Base-by-base conservation (phyloP, 495 filamentous ascomycete species). In the Physcia stellaris region DNA sequence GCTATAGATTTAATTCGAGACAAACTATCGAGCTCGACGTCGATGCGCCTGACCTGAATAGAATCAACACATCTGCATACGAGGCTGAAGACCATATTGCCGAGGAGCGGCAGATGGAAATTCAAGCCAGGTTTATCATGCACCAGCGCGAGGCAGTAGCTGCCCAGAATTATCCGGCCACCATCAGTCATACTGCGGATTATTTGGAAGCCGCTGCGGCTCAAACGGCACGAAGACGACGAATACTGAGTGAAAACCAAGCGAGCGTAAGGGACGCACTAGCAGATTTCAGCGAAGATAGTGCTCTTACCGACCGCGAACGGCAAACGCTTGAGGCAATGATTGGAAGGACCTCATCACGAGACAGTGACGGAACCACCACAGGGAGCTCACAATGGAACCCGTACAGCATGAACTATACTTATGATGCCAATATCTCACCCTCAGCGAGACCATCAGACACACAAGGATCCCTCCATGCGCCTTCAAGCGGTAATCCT, bases 1-100 rank as follows among this genome's bases (percentile, higher is more conserved):
- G 90, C 17, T 75, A 73, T 41, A 74, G 77, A 16, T 85, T 93
- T 43, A 58, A 67, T 17, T 76, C 77, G 20, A 75, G 83, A 23
- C 90, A 98, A 53, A 70, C 82, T 19, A 55, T 94, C 6, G 49
- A 70, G 2, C 54, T 92, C 24, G 71, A 81, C 43, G 58, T 61
- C 23, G 58, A 73, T 26, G 72, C 73, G 6, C 60, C 67, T 22
- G 48, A 50, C 11, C 32, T 75, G 18, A 53, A 69, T 24, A 62
- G 70, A 69, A 41, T 46, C 40, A 22, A 35, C 42, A 6, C 36
- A 11, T 24, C 40, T 4, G 50, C 47, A 12, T n/a, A 68, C 32
- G 61, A 67, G 34, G 60, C 66, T 31, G 42, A 67, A 26, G 43
- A 55, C 5, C 59, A 63, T 24, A 59, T 54, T 5, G 62, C 71